Conservation (phyloP, 75 land plant genomes). For the Pinus albicaulis region DNA sequence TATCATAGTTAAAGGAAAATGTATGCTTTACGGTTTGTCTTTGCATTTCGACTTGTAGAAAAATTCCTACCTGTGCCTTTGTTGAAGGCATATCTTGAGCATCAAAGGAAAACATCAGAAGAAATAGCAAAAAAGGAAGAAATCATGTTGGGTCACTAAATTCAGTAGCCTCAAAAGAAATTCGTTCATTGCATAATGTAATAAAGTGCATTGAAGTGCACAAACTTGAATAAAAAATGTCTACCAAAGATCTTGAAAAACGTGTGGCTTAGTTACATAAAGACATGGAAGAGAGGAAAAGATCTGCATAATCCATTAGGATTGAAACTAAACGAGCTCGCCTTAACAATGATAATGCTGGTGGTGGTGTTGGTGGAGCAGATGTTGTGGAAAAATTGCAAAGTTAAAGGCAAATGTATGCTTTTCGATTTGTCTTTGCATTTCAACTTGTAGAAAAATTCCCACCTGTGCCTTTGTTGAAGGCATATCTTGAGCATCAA, state of each 20-base stretch:
- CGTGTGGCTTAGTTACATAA: conserved; percentile 47
- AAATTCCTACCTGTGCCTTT: too few species aligned
- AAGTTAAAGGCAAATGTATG: conserved; percentile 57
- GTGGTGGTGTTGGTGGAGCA: conserved; percentile 19
- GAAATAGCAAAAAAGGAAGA: too few species aligned
- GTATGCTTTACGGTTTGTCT: too few species aligned
- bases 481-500: conserved; percentile 44
- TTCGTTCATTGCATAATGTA: conserved; percentile 39
- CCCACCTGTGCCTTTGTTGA: conserved; percentile 67
- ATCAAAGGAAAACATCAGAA: too few species aligned
- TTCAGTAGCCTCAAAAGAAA: conserved; percentile 43
- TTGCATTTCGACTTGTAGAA: too few species aligned
- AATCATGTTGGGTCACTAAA: conserved; percentile 36
- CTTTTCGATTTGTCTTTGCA: conserved; percentile 50
- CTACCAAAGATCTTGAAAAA: conserved; percentile 31
- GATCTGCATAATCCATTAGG: conserved; percentile 1
- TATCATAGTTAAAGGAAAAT: too few species aligned
- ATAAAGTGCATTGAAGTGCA: conserved; percentile 47
- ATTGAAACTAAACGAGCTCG: conserved; percentile 32
- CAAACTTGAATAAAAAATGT: conserved; percentile 39
- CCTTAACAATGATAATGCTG: conserved; percentile 5
- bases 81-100: too few species aligned
- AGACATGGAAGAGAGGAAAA: conserved; percentile 28
- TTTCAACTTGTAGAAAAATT: conserved; percentile 56
- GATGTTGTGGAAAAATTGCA: conserved; percentile 58